These are phyloP conservation scores for Oryza australiensis DNA, from an alignment of 176 grass and related monocot species.

Conservation along the genomic window DNA sequence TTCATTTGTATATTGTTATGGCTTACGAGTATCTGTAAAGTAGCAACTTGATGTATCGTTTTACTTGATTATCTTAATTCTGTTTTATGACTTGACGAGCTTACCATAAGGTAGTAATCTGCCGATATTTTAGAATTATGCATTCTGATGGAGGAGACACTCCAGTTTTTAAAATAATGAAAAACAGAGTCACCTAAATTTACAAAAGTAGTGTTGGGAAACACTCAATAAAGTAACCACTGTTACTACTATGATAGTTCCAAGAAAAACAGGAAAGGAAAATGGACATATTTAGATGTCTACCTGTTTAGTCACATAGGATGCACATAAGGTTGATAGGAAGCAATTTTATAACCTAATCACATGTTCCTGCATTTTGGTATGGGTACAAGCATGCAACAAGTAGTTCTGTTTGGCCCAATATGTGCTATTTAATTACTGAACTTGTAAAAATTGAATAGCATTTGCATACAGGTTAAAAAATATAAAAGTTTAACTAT, in stretches of 20 bases:
- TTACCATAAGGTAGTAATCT: conserved; percentile 17
- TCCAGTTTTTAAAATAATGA: conserved; percentile 3
- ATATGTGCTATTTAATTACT: too few species aligned
- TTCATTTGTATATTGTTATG: conserved; percentile 31
- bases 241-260: conserved; percentile 15
- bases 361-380: not conserved
- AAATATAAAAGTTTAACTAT: conserved; percentile 4
- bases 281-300: conserved; percentile 23
- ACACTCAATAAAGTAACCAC: not conserved
- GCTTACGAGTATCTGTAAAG: conserved; percentile 32
- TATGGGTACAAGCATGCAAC: conserved; percentile 7
- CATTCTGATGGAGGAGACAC: conserved; percentile 6
- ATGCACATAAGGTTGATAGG: conserved; percentile 25
- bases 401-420: not conserved
- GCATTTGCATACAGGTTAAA: conserved; percentile 32
- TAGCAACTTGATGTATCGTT: conserved; percentile 25
- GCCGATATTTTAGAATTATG: not conserved
- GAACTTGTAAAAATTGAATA: not conserved
- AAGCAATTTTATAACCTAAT: conserved; percentile 34
- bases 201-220: not conserved
- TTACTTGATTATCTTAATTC: not conserved
- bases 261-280: conserved; percentile 1
- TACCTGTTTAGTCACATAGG: conserved; percentile 13
- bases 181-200: conserved; percentile 12
- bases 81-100: not conserved